Conservation (phyloP, 2,329 filamentous ascomycete genomes). For the Zymoseptoria brevis region DNA sequence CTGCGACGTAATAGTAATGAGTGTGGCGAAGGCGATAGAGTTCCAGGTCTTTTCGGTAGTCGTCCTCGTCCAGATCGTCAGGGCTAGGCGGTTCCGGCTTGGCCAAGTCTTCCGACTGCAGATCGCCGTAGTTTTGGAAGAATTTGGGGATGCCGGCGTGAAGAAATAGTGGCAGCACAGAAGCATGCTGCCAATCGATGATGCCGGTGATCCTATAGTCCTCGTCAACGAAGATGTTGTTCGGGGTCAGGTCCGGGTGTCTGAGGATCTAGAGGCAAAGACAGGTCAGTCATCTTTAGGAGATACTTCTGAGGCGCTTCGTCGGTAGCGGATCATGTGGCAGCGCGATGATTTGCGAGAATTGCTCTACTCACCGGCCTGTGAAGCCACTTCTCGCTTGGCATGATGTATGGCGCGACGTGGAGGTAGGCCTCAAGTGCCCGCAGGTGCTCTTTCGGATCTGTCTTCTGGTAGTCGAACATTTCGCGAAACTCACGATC, state of each 20-base stretch:
- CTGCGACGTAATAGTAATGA: slow-evolving; percentile 21
- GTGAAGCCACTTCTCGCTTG: slow-evolving; percentile 9
- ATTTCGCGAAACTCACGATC: slow-evolving; percentile 26
- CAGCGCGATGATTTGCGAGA: not conserved
- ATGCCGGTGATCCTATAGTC: slow-evolving; percentile 26
- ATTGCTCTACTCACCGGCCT: slow-evolving; percentile 10
- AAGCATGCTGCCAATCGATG: slow-evolving; percentile 16
- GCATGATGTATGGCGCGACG: slow-evolving; percentile 16
- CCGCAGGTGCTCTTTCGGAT: slow-evolving; percentile 19
- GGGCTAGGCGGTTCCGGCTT: slow-evolving; percentile 12
- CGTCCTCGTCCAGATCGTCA: slow-evolving; percentile 13
- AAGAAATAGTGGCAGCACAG: slow-evolving; percentile 9
- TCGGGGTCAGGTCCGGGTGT: slow-evolving; percentile 30
- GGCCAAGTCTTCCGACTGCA: slow-evolving; percentile 12
- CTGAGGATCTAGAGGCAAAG: slow-evolving; percentile 15
- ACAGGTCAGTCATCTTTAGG: not conserved
- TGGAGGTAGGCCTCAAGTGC: slow-evolving; percentile 25
- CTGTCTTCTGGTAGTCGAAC: slow-evolving; percentile 14
- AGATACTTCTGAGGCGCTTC: too few relatives aligned
- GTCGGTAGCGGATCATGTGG: too few relatives aligned
- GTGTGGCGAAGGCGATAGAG: slow-evolving; percentile 17
- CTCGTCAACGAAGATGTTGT: slow-evolving; percentile 30
- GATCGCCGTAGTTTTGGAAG: slow-evolving; percentile 36
- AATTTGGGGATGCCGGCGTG: slow-evolving; percentile 22
- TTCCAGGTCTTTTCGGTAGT: slow-evolving; percentile 10